Evolutionary conservation across 805 yeast species (phyloP).

Genomic region (Zygotorulaspora chibaensis): DNA sequence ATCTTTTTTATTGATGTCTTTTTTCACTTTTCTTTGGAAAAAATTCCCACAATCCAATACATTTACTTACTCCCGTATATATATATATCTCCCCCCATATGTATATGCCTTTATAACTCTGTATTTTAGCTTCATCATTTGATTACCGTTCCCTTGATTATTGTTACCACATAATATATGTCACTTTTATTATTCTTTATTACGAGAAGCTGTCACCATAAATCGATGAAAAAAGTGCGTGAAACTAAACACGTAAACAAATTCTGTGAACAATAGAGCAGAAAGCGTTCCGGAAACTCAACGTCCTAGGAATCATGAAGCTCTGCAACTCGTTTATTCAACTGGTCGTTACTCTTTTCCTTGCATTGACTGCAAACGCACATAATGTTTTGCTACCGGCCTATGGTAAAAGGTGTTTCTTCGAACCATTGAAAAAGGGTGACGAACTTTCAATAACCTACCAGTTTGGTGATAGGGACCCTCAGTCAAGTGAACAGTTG

Average conservation of each 20-base stretch:
- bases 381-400: conserved; percentile 83
- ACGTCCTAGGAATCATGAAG: not conserved
- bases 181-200: too few relatives aligned
- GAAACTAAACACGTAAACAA: too few relatives aligned
- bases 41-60: not conserved
- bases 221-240: too few relatives aligned
- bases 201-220: too few relatives aligned
- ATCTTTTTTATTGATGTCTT: not conserved
- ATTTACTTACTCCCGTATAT: conserved; percentile 1
- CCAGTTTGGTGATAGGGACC: conserved; percentile 91
- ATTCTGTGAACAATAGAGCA: too few relatives aligned
- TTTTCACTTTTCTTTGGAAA: not conserved
- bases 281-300: not conserved
- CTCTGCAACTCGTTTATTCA: conserved; percentile 4
- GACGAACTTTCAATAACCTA: conserved; percentile 85
- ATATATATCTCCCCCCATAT: conserved; percentile 7
- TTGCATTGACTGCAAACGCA: conserved; percentile 38
- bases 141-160: too few relatives aligned
- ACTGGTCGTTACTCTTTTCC: conserved; percentile 6
- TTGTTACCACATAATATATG: too few relatives aligned
- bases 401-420: conserved; percentile 82
- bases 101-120: conserved; percentile 12
- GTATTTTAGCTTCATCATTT: conserved; percentile 19
- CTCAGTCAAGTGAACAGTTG: conserved; percentile 61
- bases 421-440: conserved; percentile 71